Percentiles rank a stretch among this genome's conserved stretches.
phyloP scores from a whole-genome alignment of 345 rosid species.

The Physaria fendleri region DNA sequence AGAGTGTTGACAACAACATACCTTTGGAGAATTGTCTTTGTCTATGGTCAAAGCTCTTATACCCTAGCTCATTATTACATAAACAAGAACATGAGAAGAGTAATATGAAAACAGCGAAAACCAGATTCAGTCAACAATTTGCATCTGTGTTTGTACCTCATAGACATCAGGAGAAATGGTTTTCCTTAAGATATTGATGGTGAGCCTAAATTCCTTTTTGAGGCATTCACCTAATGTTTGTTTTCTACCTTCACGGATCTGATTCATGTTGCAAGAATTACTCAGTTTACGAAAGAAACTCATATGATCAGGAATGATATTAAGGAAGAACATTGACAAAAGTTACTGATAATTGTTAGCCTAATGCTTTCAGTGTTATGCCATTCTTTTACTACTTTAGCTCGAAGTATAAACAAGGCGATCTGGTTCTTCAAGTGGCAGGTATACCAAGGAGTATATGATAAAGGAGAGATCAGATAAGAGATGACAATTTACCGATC shows the following conservation, averaged over 20 bases:
- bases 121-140: background rate
- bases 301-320: background rate
- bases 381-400: background rate
- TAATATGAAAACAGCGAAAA: background rate
- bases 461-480: background rate
- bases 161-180: constrained; percentile 68
- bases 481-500: constrained; percentile 49
- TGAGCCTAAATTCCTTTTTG: constrained; percentile 78
- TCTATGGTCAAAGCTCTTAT: constrained; percentile 85
- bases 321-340: background rate
- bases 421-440: background rate
- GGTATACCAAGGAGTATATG: no score
- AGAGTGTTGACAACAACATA: constrained; percentile 23
- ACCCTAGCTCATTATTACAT: constrained; percentile 43
- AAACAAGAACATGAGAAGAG: background rate
- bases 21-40: constrained; percentile 93
- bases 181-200: constrained; percentile 55
- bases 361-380: background rate
- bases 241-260: constrained; percentile 87
- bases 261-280: background rate
- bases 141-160: constrained; percentile 48
- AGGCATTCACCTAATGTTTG: constrained; percentile 62
- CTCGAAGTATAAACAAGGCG: background rate
- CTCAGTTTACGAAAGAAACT: background rate
- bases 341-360: background rate